These are phyloP conservation scores for Camelina laxa DNA, from an alignment of 345 rosid species.

Conservation along the genomic window DNA sequence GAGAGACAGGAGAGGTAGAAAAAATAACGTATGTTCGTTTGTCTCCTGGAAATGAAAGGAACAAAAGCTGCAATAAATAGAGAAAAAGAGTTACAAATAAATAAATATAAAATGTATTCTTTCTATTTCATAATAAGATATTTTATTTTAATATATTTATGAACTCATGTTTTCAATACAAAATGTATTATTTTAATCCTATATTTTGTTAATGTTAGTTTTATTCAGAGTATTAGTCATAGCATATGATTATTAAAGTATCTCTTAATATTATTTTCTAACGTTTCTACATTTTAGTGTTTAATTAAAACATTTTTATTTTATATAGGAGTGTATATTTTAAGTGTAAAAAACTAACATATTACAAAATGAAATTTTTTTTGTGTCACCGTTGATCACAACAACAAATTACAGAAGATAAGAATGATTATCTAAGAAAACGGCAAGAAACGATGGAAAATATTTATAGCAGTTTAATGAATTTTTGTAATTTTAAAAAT, in stretches of 20 bases:
- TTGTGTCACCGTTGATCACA: not conserved
- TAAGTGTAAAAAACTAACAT: not conserved
- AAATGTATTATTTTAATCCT: not conserved
- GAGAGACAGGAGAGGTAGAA: too few relatives aligned
- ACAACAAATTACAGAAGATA: not conserved
- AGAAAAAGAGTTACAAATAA: not conserved
- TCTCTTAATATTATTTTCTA: not conserved
- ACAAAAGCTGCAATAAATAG: slow-evolving; percentile 44
- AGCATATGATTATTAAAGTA: not conserved
- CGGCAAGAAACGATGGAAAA: not conserved
- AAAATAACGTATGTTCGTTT: slow-evolving; percentile 28
- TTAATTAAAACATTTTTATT: not conserved
- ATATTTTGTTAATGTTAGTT: not conserved
- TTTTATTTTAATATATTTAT: not conserved
- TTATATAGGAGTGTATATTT: not conserved
- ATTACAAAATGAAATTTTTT: not conserved
- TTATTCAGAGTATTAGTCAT: not conserved
- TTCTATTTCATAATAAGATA: not conserved
- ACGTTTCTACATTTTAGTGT: not conserved
- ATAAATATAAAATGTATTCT: not conserved
- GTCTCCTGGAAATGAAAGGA: slow-evolving; percentile 42
- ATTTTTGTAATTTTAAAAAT: not conserved
- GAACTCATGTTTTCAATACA: not conserved
- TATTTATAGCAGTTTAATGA: not conserved
- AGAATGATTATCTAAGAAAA: not conserved